A percentile compares a stretch with the other conserved stretches of the same genome.
phyloP scores from a whole-genome alignment of 352 stramenopile genomes.

The Phytophthora megakarya region DNA sequence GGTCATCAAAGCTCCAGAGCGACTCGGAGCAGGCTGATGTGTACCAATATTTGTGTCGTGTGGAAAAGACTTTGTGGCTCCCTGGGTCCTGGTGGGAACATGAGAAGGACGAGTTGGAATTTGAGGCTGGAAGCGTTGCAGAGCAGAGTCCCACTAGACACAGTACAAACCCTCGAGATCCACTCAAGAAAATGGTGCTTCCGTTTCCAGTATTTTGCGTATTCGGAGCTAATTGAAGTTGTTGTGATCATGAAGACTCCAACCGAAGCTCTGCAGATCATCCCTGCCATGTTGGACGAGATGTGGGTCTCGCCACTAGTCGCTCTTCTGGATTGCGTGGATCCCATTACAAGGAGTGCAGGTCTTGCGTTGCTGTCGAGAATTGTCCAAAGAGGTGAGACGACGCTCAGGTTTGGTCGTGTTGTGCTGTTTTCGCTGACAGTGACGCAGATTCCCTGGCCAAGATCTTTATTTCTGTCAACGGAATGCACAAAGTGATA shows the following conservation, averaged over 20 bases:
- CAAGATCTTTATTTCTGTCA: conserved; percentile 53
- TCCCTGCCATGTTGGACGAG: conserved; percentile 68
- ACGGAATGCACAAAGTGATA: conserved; percentile 59
- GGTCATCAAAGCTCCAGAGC: conserved; percentile 24
- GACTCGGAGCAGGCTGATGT: conserved; percentile 49
- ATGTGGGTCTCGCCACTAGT: conserved; percentile 69
- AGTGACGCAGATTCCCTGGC: conserved; percentile 40
- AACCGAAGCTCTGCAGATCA: conserved; percentile 47
- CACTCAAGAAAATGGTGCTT: conserved; percentile 34
- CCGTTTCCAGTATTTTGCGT: not conserved
- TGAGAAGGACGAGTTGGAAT: not conserved
- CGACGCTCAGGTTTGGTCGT: not conserved
- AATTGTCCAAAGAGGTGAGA: conserved; percentile 48
- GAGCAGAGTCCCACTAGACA: conserved; percentile 9
- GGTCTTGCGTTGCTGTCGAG: conserved; percentile 57
- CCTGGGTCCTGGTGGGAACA: conserved; percentile 42
- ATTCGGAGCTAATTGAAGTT: not conserved
- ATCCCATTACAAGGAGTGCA: conserved; percentile 53
- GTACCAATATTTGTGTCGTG: conserved; percentile 46
- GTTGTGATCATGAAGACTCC: conserved; percentile 36
- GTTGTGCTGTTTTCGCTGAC: not conserved
- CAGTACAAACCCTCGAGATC: conserved; percentile 18
- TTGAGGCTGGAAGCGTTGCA: not conserved
- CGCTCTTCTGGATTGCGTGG: conserved; percentile 53
- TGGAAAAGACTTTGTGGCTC: conserved; percentile 53